phyloP scores from a whole-genome alignment of 305 asterid species.

The Solanum hybrid region DNA sequence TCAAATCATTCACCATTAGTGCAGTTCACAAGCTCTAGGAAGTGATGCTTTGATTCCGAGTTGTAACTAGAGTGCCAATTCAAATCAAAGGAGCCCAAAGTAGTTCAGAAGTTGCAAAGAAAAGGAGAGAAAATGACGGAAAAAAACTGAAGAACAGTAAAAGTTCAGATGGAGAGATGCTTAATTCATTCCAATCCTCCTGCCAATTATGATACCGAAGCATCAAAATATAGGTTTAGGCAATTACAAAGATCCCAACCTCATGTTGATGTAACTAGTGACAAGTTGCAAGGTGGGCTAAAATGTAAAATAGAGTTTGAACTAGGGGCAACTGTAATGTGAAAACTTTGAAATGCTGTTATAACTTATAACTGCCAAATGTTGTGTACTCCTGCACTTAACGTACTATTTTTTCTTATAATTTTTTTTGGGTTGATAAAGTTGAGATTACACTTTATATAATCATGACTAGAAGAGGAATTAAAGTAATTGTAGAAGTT shows the following conservation, averaged over 20 bases:
- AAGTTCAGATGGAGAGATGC: background rate
- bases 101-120: background rate
- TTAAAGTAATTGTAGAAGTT: background rate
- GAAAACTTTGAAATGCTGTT: background rate
- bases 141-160: background rate
- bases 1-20: background rate
- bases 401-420: background rate
- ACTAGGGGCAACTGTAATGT: background rate
- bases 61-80: background rate
- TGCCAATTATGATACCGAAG: background rate
- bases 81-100: background rate
- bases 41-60: background rate
- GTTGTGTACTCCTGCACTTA: background rate
- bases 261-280: background rate
- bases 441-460: background rate
- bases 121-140: background rate
- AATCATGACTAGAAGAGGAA: background rate
- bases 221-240: background rate
- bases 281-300: background rate
- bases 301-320: background rate
- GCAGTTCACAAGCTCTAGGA: background rate
- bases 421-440: background rate
- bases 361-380: background rate
- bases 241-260: background rate
- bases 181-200: background rate